These are phyloP conservation scores for Endocalyx cinctus DNA, from an alignment of 2,329 filamentous ascomycete species.

Conservation along the genomic window DNA sequence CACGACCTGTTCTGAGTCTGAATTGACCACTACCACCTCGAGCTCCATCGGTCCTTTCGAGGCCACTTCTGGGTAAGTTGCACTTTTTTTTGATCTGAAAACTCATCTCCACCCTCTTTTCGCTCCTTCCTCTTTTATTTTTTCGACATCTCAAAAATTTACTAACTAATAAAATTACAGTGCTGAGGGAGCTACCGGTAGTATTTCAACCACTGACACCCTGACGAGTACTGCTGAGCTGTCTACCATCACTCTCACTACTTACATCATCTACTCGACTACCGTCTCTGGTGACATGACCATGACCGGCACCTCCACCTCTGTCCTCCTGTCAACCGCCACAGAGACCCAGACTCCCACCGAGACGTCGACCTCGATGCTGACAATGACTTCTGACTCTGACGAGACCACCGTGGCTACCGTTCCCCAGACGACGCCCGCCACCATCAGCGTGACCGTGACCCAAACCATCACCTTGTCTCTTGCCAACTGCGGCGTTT, in stretches of 20 bases:
- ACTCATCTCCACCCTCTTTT: too few relatives aligned
- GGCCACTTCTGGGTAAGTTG: too few relatives aligned
- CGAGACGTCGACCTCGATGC: too few relatives aligned
- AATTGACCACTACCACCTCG: too few relatives aligned
- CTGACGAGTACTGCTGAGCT: not conserved
- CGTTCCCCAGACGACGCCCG: not conserved
- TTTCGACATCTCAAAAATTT: too few relatives aligned
- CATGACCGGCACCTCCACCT: conserved; percentile 3
- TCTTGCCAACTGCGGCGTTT: not conserved
- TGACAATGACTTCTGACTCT: not conserved
- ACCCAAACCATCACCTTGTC: not conserved
- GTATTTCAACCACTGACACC: not conserved
- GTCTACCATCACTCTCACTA: conserved; percentile 6
- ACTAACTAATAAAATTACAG: too few relatives aligned
- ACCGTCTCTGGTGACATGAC: not conserved
- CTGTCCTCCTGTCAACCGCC: not conserved
- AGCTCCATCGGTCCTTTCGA: too few relatives aligned
- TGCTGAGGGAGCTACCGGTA: too few relatives aligned
- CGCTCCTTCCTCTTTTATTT: too few relatives aligned
- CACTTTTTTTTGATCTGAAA: too few relatives aligned
- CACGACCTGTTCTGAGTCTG: too few relatives aligned
- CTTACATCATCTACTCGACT: conserved; percentile 3
- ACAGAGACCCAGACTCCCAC: not conserved
- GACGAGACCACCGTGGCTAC: not conserved
- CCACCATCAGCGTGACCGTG: not conserved